Evolutionary conservation across 176 grass and related monocot genomes (phyloP).

Genomic region (Lolium perenne): DNA sequence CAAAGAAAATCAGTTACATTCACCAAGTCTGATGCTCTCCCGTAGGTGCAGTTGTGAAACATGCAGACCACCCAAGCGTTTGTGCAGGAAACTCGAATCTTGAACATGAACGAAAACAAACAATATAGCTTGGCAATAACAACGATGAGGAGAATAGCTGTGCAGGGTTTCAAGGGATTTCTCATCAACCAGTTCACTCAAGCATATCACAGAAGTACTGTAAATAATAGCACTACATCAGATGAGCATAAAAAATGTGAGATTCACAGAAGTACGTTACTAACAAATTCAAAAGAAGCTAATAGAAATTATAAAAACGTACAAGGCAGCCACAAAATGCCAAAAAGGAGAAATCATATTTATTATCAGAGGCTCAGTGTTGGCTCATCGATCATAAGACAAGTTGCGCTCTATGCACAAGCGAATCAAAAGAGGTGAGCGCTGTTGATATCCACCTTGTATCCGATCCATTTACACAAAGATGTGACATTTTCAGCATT

Average conservation of each 20-base stretch:
- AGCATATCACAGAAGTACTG: background rate
- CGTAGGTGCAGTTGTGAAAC: too few relatives aligned
- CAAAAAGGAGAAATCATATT: background rate
- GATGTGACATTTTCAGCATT: too few relatives aligned
- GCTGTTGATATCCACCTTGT: background rate
- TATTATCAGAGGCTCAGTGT: background rate
- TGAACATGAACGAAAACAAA: too few relatives aligned
- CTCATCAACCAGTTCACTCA: background rate
- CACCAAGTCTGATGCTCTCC: too few relatives aligned
- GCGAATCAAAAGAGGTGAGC: background rate
- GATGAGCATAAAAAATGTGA: background rate
- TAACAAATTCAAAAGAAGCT: background rate
- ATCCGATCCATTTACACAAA: background rate
- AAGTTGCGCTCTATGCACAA: background rate
- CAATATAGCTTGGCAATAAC: too few relatives aligned
- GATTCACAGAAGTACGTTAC: background rate
- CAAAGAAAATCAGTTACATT: too few relatives aligned
- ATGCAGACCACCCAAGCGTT: too few relatives aligned
- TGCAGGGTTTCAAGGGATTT: too few relatives aligned
- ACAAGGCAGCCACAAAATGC: background rate
- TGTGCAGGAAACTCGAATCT: too few relatives aligned
- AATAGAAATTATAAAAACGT: background rate
- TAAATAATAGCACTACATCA: background rate
- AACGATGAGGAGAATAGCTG: too few relatives aligned
- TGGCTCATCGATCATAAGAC: background rate